Evolutionary conservation across 805 yeast genomes (phyloP).

Genomic region (Kuraishia hungarica): DNA sequence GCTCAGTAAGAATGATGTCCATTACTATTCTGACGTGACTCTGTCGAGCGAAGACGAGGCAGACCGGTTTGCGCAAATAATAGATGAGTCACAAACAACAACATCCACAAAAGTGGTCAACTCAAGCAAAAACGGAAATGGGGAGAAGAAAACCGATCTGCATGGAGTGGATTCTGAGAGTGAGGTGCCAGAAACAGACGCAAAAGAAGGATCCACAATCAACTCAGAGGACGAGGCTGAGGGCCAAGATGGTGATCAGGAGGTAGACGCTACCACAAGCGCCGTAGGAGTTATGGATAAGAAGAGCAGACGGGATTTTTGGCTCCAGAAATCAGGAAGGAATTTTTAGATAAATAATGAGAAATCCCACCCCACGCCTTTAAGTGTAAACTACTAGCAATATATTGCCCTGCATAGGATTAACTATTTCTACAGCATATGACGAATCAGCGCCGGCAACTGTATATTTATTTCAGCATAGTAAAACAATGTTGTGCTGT

Average conservation of each 20-base stretch:
- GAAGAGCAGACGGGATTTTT: conserved; percentile 21
- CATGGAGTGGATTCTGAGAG: neutral
- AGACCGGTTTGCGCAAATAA: conserved; percentile 5
- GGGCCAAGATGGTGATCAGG: neutral
- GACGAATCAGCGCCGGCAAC: neutral
- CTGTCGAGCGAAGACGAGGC: conserved; percentile 16
- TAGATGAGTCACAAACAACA: conserved; percentile 3
- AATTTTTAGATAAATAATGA: conserved; percentile 5
- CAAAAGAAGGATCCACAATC: neutral
- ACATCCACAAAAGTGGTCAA: neutral
- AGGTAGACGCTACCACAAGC: conserved; percentile 4
- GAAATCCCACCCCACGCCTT: neutral
- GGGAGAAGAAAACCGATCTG: neutral
- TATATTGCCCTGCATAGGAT: too few species aligned
- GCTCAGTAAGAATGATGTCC: conserved; percentile 27
- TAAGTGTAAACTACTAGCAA: neutral
- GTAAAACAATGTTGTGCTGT: too few species aligned
- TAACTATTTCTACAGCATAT: neutral
- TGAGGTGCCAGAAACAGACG: neutral
- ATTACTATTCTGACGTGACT: conserved; percentile 32
- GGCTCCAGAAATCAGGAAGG: conserved; percentile 27
- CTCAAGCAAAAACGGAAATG: conserved; percentile 13
- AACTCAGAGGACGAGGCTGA: conserved; percentile 4
- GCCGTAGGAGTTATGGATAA: conserved; percentile 7
- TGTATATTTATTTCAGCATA: too few species aligned